Evolutionary conservation across 2,329 filamentous ascomycete species (phyloP), one percentile per base, ranked within the genome.

Genomic region (Trichoderma brevicompactum): DNA sequence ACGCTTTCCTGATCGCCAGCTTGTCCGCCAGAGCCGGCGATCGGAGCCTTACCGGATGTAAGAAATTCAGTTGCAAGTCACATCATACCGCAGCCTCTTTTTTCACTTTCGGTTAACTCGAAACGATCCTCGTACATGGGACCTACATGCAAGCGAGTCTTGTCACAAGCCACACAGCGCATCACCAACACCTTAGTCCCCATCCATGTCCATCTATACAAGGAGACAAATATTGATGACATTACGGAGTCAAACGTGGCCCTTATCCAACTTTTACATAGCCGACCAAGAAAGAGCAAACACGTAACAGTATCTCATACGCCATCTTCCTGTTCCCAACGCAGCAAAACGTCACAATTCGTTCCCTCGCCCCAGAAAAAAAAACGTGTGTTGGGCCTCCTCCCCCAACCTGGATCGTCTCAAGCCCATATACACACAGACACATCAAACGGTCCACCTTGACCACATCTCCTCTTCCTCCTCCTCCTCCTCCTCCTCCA

Each of bases 41-140:
- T 48, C 12, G 43, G 34, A 34, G 32, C 32, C 44, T 60, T 60
- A 28, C 56, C 17, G 56, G 56, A 13, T n/a, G 23, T 43, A 28
- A 34, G 53, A 23, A 15, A 12, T 12, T n/a, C 13, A 43, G 53
- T 34, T 44, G 53, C 19, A 23, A 28, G 23, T 28, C 23, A 28
- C 23, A 28, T 28, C 12, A 28, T 23, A 12, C 2, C 7, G n/a
- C 5, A 5, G 15, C 32, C 23, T 32, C 12, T 32, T 28, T 28
- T 19, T 9, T 48, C 8, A 7, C 23, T 49, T 49, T 49, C 46
- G 46, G 46, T 28, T 49, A 32, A 49, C n/a, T 7, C 12, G 7
- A 23, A 49, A 49, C 46, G 46, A 28, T 49, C 32, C 28, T 23
- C 12, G 28, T 49, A 23, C 46, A 23, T 28, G 19, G 46, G 23